These are phyloP conservation scores for Tolypocladium album DNA, from an alignment of 2,329 filamentous ascomycete species.

Conservation along the genomic window DNA sequence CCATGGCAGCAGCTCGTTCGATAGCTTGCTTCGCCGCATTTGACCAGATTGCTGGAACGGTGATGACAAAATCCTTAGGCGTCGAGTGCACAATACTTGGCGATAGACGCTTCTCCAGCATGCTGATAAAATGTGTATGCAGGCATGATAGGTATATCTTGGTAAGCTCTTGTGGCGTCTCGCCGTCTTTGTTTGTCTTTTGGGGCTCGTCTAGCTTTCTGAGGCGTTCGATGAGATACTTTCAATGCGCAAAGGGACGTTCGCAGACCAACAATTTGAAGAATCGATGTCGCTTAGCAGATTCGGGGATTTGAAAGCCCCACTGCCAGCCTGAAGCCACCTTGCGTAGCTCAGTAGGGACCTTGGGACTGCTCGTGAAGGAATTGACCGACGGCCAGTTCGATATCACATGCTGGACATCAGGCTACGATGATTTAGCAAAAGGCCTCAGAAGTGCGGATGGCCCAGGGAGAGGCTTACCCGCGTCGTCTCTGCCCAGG, in stretches of 20 bases:
- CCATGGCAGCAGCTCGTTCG: slow-evolving; percentile 25
- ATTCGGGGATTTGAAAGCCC: slow-evolving; percentile 36
- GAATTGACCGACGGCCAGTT: slow-evolving; percentile 29
- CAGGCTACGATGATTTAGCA: slow-evolving; percentile 20
- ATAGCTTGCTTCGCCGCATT: slow-evolving; percentile 42
- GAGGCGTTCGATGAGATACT: background rate
- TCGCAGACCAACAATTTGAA: slow-evolving; percentile 36
- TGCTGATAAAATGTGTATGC: slow-evolving; percentile 34
- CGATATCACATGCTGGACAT: slow-evolving; percentile 29
- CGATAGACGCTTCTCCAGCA: slow-evolving; percentile 31
- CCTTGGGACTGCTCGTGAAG: slow-evolving; percentile 28
- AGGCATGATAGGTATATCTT: slow-evolving; percentile 35
- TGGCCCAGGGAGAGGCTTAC: slow-evolving; percentile 11
- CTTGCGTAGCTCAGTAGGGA: slow-evolving; percentile 37
- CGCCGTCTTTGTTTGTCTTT: slow-evolving; percentile 17
- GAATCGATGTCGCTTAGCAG: slow-evolving; percentile 26
- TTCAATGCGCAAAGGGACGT: background rate
- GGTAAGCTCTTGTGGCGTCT: slow-evolving; percentile 23
- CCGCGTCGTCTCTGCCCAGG: slow-evolving; percentile 34
- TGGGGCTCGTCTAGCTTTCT: slow-evolving; percentile 25
- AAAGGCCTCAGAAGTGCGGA: background rate
- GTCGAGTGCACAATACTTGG: slow-evolving; percentile 28
- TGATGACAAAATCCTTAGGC: slow-evolving; percentile 42
- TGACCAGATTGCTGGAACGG: slow-evolving; percentile 49
- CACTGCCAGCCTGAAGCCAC: slow-evolving; percentile 31